These are phyloP conservation scores for Rosa lucieae DNA, from an alignment of 306 rosid species.

Conservation along the genomic window DNA sequence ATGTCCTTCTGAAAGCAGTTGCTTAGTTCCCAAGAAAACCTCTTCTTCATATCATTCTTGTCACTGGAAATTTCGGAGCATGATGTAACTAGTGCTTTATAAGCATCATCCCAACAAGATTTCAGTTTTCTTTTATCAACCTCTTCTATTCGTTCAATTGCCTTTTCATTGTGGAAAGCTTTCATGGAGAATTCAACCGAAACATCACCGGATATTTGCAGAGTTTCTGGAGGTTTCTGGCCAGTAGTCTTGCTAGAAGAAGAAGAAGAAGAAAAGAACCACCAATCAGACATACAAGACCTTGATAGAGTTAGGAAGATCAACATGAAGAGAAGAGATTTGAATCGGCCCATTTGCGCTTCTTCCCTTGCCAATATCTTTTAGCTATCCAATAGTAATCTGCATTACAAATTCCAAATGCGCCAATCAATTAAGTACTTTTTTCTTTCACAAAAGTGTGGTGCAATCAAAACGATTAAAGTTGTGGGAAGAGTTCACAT, in stretches of 20 bases:
- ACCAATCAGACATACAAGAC: constrained; percentile 10
- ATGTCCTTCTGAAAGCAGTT: constrained; percentile 29
- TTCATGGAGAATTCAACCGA: constrained; percentile 18
- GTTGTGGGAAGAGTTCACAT: neutral
- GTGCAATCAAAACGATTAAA: neutral
- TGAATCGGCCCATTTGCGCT: neutral
- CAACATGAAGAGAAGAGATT: neutral
- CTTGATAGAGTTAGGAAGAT: constrained; percentile 11
- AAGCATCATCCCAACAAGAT: constrained; percentile 25
- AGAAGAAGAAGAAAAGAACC: constrained; percentile 6
- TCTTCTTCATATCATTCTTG: constrained; percentile 24
- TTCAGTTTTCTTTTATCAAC: constrained; percentile 14
- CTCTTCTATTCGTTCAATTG: constrained; percentile 5
- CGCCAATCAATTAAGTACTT: neutral
- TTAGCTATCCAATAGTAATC: neutral
- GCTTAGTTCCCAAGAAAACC: constrained; percentile 30
- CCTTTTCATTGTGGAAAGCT: constrained; percentile 6
- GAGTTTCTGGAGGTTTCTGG: neutral
- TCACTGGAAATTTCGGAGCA: constrained; percentile 16
- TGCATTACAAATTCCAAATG: neutral
- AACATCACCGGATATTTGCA: neutral
- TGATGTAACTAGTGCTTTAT: constrained; percentile 6
- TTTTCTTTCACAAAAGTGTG: neutral
- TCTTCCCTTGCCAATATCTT: neutral
- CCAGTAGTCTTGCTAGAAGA: neutral